These are phyloP conservation scores for Gryganskiella cystojenkinii DNA, from an alignment of 192 early-diverging fungal species.

Conservation along the genomic window DNA sequence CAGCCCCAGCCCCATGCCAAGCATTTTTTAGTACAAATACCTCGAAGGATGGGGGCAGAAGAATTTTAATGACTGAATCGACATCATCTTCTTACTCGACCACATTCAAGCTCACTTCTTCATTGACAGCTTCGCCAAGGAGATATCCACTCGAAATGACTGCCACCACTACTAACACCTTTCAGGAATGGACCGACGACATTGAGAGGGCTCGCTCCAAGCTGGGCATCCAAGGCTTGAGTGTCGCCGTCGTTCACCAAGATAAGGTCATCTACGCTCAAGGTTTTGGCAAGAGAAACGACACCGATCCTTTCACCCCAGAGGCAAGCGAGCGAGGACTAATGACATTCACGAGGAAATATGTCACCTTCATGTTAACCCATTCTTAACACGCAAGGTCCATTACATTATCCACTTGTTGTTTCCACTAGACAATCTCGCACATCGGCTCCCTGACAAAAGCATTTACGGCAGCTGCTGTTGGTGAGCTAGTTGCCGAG, in stretches of 20 bases:
- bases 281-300: conserved; percentile 27
- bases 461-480: conserved; percentile 20
- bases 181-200: conserved; percentile 22
- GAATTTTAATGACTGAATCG: no score
- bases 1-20: no score
- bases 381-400: conserved; percentile 6
- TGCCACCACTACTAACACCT: conserved; percentile 8
- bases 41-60: no score
- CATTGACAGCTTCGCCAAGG: no score
- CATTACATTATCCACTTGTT: conserved; percentile 10
- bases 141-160: no score
- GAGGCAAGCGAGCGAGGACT: no score
- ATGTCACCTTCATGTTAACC: conserved; percentile 8
- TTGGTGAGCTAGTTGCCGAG: conserved; percentile 28
- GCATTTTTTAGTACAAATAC: no score
- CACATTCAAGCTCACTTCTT: no score
- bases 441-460: conserved; percentile 24
- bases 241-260: conserved; percentile 24
- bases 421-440: conserved; percentile 19
- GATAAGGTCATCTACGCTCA: conserved; percentile 11
- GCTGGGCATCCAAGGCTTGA: conserved; percentile 20
- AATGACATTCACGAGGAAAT: no score
- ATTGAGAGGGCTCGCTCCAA: conserved; percentile 23
- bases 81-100: no score
- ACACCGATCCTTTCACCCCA: conserved; percentile 20